Base-by-base conservation (phyloP, 495 filamentous ascomycete genomes). In the Penicillium coprophilum region DNA sequence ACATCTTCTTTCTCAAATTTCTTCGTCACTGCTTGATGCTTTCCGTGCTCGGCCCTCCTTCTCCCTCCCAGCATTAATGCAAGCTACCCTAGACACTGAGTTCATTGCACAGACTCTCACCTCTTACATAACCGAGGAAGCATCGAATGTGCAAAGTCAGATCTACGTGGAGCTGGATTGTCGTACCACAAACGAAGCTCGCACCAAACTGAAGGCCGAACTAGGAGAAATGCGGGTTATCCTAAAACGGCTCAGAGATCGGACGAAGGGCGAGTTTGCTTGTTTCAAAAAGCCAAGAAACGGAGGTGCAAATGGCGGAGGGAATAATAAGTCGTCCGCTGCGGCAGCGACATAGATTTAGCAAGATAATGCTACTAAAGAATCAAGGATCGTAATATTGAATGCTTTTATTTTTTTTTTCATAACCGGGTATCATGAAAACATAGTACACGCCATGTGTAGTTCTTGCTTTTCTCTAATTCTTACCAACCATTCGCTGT, bases 61-160 rank as follows among this genome's bases (percentile, higher is more conserved):
- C 74, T 76, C 81, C 7, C 85, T 98, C 0, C 75, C 85, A n/a
- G 84, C 85, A 8, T 80, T 98, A 46, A 95, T 97, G 87, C 95
- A 97, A 72, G 95, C 95, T 3, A 97, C 95, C 0, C 80, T 98
- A 6, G 94, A 98, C 57, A 92, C 96, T 9, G 94, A 98, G 71
- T 98, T 97, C 72, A 86, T 97, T 34, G 90, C 91, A 6, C 95
- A 97, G 76, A 96, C 92, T 11, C 75, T 98, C 50, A 87, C 81
- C 53, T 85, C 89, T 53, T 98, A 91, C 65, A 92, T 90, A 1
- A 92, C 89, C 12, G 87, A 95, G n/a, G 80, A 86, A 49, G 90
- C 90, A 17, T 84, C 82, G 13, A 80, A 88, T 58, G 77, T 86
- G 39, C 92, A 97, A 74, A 88, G 87, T 60, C 80, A 89, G 72